Base-by-base conservation (phyloP, 306 rosid species). In the Urtica urens region DNA sequence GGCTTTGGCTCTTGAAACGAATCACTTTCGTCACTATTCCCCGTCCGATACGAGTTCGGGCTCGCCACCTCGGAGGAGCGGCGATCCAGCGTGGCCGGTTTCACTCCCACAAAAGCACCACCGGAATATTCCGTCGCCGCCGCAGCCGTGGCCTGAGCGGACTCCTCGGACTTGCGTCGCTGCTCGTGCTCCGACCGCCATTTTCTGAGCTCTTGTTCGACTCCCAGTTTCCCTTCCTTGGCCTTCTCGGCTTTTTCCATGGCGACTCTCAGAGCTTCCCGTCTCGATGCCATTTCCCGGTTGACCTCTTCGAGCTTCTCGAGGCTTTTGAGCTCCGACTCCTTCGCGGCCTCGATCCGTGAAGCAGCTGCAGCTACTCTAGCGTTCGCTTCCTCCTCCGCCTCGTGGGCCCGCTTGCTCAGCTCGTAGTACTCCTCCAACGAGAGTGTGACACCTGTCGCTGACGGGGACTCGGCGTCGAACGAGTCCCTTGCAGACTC, bases 121-220 rank as follows among this genome's bases (percentile, higher is more conserved):
- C 79, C 72, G 35, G 95, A 93, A 66, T 87, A 85, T 72, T 42
- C 72, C 44, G 45, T 35, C 37, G 13, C 52, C 7, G 78, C 70
- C 59, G 67, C 71, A 52, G 42, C 66, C 10, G 23, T 67, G 54
- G 77, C 80, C 11, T 67, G 83, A 51, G 57, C 86, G 47, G 79
- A 19, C 12, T 78, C 93, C 35, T 74, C 67, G 39, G 76, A 76
- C 72, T 82, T 92, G 59, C 94, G 72, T 28, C 73, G 65, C 59
- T 78, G 94, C 76, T 82, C 96, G 16, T 72, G 72, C 48, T 92
- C 99, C 23, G 99, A 78, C 71, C 99, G 77, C 99, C 99, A 92
- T 63, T 58, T 85, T 66, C 99, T 76, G 50, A 92, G 48, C 74
- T 92, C 93, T 57, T 92, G 99, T 64, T 92, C 99, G 38, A 73